phyloP scores from a whole-genome alignment of 23 red algal genomes.

The Gracilaria caudata region DNA sequence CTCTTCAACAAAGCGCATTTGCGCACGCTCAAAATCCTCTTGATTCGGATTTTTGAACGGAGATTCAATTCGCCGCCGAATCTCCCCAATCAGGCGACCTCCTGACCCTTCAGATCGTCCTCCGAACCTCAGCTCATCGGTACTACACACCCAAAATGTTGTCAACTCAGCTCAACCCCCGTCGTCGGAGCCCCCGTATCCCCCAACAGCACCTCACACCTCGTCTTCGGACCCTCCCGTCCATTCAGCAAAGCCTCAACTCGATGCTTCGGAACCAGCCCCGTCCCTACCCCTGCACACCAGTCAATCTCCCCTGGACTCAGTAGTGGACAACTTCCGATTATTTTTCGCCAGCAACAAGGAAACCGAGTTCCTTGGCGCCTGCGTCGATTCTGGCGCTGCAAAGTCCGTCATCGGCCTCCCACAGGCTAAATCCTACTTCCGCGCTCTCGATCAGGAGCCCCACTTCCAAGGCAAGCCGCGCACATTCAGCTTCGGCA shows the following conservation, averaged over 20 bases:
- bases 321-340: neutral
- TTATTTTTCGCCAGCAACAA: neutral
- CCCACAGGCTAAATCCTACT: neutral
- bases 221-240: too few species aligned
- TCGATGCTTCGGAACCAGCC: too few species aligned
- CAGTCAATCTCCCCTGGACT: too few species aligned
- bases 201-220: too few species aligned
- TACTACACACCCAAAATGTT: neutral
- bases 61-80: neutral
- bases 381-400: neutral
- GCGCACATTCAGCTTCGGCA: neutral
- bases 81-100: neutral
- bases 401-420: neutral
- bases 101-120: neutral
- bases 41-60: neutral
- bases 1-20: too few species aligned
- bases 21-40: neutral
- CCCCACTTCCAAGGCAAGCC: too few species aligned
- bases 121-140: neutral
- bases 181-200: too few species aligned
- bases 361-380: neutral
- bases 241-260: too few species aligned
- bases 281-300: too few species aligned
- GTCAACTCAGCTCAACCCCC: neutral
- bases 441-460: neutral